Conservation (phyloP, 768 basidiomycete genomes). For the Amanita subjunquillea region DNA sequence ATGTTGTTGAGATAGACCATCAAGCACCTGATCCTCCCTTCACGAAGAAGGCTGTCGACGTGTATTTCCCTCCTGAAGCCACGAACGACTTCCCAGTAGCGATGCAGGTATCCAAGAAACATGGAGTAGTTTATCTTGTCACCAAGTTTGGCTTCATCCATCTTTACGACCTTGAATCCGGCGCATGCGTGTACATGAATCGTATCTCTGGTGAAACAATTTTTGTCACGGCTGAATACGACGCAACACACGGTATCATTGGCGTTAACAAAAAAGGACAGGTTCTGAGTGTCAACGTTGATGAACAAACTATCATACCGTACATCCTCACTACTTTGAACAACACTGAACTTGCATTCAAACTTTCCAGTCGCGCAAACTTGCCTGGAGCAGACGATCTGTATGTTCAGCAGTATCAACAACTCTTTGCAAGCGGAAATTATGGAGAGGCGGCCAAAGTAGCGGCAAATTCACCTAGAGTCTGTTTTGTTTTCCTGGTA, state of each 20-base stretch:
- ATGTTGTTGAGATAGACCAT: slow-evolving; percentile 98
- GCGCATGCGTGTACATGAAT: slow-evolving; percentile 99
- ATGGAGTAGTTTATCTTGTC: slow-evolving; percentile 94
- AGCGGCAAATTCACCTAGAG: slow-evolving; percentile 92
- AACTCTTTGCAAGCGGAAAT: slow-evolving; percentile 81
- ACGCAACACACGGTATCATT: slow-evolving; percentile 89
- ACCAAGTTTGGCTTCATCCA: slow-evolving; percentile 99
- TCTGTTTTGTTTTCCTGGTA: slow-evolving; percentile 21
- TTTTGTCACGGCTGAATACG: slow-evolving; percentile 96
- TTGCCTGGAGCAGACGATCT: slow-evolving; percentile 96
- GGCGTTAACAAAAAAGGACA: slow-evolving; percentile 99
- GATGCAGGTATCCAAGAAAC: slow-evolving; percentile 97
- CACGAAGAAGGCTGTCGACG: slow-evolving; percentile 95
- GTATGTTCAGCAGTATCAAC: slow-evolving; percentile 89
- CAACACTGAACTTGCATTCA: slow-evolving; percentile 97
- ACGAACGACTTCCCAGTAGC: slow-evolving; percentile 98
- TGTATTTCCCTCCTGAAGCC: slow-evolving; percentile 98
- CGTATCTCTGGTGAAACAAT: slow-evolving; percentile 99
- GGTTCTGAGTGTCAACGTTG: slow-evolving; percentile 92
- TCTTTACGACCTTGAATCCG: slow-evolving; percentile 95
- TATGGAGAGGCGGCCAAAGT: slow-evolving; percentile 94
- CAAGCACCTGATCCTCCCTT: slow-evolving; percentile 86
- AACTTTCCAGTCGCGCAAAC: slow-evolving; percentile 91
- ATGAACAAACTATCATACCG: slow-evolving; percentile 92
- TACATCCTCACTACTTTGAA: slow-evolving; percentile 91